Evolutionary conservation across 257 asterid species (phyloP).

Genomic region (Forsythia viridissima): DNA sequence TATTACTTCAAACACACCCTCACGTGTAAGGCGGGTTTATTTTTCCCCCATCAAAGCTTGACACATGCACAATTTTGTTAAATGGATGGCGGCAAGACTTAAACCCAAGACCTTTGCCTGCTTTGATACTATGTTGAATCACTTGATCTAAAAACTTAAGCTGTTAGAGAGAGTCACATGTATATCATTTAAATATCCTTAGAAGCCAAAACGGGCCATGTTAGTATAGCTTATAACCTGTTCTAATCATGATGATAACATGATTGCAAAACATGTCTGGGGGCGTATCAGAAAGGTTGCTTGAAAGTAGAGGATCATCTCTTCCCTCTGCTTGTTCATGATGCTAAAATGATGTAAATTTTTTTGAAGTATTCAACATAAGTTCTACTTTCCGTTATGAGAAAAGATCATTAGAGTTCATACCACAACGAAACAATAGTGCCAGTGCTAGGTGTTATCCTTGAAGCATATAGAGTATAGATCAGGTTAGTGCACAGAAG

Average conservation of each 20-base stretch:
- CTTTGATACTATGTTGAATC: not conserved
- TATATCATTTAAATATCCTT: not conserved
- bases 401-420: not conserved
- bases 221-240: not conserved
- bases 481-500: not conserved
- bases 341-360: not conserved
- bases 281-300: not conserved
- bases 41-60: not conserved
- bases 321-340: slow-evolving; percentile 4
- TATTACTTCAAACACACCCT: not conserved
- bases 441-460: not conserved
- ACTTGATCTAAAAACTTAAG: not conserved
- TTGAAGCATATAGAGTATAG: not conserved
- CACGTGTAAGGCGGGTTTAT: not conserved
- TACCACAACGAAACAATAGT: not conserved
- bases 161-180: not conserved
- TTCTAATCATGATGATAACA: not conserved
- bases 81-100: not conserved
- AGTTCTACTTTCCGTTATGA: not conserved
- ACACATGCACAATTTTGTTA: not conserved
- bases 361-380: not conserved
- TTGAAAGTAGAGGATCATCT: not conserved
- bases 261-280: not conserved
- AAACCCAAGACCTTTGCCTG: not conserved
- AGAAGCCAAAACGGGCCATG: not conserved